A percentile compares a stretch with the other conserved stretches of the same genome.
Evolutionary conservation across 2,329 filamentous ascomycete species (phyloP).

Genomic region (Neophaeococcomyces aloes): DNA sequence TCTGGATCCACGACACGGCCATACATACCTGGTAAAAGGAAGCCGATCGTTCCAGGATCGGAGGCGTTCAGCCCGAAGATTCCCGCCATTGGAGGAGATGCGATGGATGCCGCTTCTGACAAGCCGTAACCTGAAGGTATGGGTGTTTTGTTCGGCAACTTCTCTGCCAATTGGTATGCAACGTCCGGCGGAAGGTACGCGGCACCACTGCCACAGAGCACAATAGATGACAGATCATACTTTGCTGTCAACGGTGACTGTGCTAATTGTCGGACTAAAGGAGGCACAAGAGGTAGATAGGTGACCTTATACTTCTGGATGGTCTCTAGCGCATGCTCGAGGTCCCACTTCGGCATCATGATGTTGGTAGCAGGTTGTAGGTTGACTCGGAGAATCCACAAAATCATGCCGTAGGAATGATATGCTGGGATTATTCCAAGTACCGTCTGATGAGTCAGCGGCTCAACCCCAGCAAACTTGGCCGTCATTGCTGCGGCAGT

Average conservation of each 20-base stretch:
- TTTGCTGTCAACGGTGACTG: no score
- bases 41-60: slow-evolving; percentile 10
- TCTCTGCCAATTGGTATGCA: slow-evolving; percentile 1
- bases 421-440: no score
- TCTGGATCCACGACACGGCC: slow-evolving; percentile 16
- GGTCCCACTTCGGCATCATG: slow-evolving; percentile 13
- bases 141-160: slow-evolving; percentile 2
- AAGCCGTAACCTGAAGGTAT: slow-evolving; percentile 25
- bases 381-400: no score
- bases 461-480: no score
- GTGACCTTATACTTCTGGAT: slow-evolving; percentile 12
- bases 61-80: background rate
- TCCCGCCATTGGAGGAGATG: slow-evolving; percentile 29
- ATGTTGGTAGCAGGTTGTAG: background rate
- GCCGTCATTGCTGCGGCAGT: no score
- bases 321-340: slow-evolving; percentile 11
- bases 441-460: no score
- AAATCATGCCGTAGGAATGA: no score
- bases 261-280: no score
- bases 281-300: slow-evolving; percentile 13
- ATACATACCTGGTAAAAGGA: slow-evolving; percentile 15
- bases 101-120: slow-evolving; percentile 52
- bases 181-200: background rate
- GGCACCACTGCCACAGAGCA: background rate
- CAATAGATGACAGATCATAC: slow-evolving; percentile 6